phyloP scores from a whole-genome alignment of 2,329 filamentous ascomycete genomes.

The Botrytis deweyae region DNA sequence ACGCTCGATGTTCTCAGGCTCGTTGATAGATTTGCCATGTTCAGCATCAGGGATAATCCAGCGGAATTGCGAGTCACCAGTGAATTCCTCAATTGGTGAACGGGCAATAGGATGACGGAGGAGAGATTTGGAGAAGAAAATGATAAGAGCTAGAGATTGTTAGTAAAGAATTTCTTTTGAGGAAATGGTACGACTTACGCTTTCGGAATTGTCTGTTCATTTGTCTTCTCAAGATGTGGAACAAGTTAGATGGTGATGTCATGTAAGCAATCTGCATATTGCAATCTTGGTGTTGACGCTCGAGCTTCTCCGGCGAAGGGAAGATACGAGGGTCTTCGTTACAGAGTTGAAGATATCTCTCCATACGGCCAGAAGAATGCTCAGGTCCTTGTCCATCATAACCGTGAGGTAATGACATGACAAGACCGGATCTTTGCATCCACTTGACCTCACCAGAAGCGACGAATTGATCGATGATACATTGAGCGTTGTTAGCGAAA shows the following conservation, averaged over 20 bases:
- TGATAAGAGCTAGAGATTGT: slow-evolving; percentile 67
- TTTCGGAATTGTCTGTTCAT: slow-evolving; percentile 99
- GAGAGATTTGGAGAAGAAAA: slow-evolving; percentile 98
- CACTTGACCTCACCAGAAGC: slow-evolving; percentile 97
- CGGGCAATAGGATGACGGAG: slow-evolving; percentile 91
- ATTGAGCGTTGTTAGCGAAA: slow-evolving; percentile 99
- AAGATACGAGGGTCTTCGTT: slow-evolving; percentile 96
- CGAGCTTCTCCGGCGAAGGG: slow-evolving; percentile 82
- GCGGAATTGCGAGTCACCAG: slow-evolving; percentile 86
- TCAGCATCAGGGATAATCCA: slow-evolving; percentile 94
- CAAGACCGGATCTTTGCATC: slow-evolving; percentile 95
- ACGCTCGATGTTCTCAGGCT: slow-evolving; percentile 84
- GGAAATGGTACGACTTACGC: slow-evolving; percentile 59
- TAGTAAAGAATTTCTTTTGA: slow-evolving; percentile 24
- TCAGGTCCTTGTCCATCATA: slow-evolving; percentile 98
- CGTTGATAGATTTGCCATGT: slow-evolving; percentile 74
- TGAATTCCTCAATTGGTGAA: slow-evolving; percentile 88
- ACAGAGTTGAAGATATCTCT: slow-evolving; percentile 94
- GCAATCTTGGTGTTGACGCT: slow-evolving; percentile 98
- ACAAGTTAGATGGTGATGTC: slow-evolving; percentile 93
- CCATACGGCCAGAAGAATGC: slow-evolving; percentile 95
- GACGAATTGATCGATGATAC: slow-evolving; percentile 98
- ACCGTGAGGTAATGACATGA: slow-evolving; percentile 94
- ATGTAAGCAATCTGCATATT: slow-evolving; percentile 99
- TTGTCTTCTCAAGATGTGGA: slow-evolving; percentile 94